Percentiles rank a stretch among this genome's conserved stretches.
These are phyloP conservation scores for Trypanosoma boissoni DNA, from an alignment of 208 protist species.

Conservation along the genomic window DNA sequence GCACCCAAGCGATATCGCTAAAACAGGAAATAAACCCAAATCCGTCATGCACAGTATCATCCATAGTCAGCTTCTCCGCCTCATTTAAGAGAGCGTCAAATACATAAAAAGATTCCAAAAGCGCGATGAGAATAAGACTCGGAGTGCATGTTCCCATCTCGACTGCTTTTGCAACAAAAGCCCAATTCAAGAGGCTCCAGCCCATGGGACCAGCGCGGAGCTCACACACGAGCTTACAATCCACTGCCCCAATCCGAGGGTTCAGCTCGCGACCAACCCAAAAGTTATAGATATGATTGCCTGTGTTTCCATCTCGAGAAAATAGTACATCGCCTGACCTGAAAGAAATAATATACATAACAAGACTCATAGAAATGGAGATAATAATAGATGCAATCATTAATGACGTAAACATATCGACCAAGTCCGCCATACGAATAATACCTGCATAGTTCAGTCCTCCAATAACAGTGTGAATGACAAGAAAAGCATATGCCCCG, in stretches of 20 bases:
- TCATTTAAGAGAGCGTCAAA: slow-evolving; percentile 93
- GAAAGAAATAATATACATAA: slow-evolving; percentile 66
- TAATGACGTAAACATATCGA: slow-evolving; percentile 59
- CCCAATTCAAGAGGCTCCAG: slow-evolving; percentile 94
- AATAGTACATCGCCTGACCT: slow-evolving; percentile 56
- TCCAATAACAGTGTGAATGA: slow-evolving; percentile 53
- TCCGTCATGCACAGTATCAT: slow-evolving; percentile 96
- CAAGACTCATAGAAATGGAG: slow-evolving; percentile 55
- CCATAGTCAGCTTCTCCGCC: slow-evolving; percentile 92
- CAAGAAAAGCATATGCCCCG: slow-evolving; percentile 69
- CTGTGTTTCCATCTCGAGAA: slow-evolving; percentile 80
- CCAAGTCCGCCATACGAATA: slow-evolving; percentile 44
- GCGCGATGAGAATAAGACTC: slow-evolving; percentile 81
- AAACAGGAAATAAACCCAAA: slow-evolving; percentile 97
- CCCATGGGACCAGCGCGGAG: slow-evolving; percentile 94
- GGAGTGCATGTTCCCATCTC: slow-evolving; percentile 69
- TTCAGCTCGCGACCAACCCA: slow-evolving; percentile 96
- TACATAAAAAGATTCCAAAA: slow-evolving; percentile 92
- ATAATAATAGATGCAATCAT: slow-evolving; percentile 78
- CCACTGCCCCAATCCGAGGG: slow-evolving; percentile 88
- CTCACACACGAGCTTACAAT: slow-evolving; percentile 97
- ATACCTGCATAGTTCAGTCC: slow-evolving; percentile 36
- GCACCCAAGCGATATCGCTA: slow-evolving; percentile 94
- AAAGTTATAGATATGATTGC: slow-evolving; percentile 93
- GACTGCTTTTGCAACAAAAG: slow-evolving; percentile 70